These are phyloP conservation scores for Penicillium paradoxum DNA, from an alignment of 495 filamentous ascomycete species.

Conservation along the genomic window DNA sequence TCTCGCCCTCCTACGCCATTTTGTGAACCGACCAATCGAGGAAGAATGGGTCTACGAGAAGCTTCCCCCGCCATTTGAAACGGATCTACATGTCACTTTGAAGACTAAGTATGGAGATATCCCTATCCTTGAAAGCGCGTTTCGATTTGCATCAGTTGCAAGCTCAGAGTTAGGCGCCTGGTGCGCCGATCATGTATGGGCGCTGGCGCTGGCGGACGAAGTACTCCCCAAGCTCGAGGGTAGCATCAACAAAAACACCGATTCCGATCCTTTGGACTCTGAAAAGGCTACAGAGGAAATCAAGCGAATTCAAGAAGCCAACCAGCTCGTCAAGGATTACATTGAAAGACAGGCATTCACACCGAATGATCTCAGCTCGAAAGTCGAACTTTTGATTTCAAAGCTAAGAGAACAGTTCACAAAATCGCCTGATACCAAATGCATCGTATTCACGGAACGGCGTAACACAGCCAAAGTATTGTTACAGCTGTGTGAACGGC, in stretches of 20 bases:
- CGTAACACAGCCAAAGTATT: conserved; percentile 75
- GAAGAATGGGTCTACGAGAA: conserved; percentile 52
- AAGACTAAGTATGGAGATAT: conserved; percentile 53
- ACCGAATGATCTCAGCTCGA: conserved; percentile 56
- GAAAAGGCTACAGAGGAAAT: conserved; percentile 47
- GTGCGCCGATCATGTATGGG: conserved; percentile 83
- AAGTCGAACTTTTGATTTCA: conserved; percentile 59
- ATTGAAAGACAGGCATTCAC: conserved; percentile 38
- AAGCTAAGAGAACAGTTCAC: conserved; percentile 57
- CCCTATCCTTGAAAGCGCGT: conserved; percentile 51
- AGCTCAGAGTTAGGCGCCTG: conserved; percentile 72
- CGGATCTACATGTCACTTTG: conserved; percentile 57
- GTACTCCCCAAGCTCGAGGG: conserved; percentile 59
- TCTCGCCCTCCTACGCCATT: conserved; percentile 51
- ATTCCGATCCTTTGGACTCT: conserved; percentile 17
- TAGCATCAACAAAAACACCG: conserved; percentile 44
- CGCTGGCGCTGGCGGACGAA: conserved; percentile 61
- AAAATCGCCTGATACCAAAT: conserved; percentile 54
- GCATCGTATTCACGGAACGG: conserved; percentile 82
- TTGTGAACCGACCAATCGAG: conserved; percentile 59
- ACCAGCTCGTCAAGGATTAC: conserved; percentile 50
- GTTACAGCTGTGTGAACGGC: conserved; percentile 54
- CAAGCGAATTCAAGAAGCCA: conserved; percentile 55
- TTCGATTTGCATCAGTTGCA: conserved; percentile 52
- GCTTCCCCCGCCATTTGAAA: conserved; percentile 52